Conservation (phyloP, 2,329 filamentous ascomycete species). For the Juglanconis juglandina region DNA sequence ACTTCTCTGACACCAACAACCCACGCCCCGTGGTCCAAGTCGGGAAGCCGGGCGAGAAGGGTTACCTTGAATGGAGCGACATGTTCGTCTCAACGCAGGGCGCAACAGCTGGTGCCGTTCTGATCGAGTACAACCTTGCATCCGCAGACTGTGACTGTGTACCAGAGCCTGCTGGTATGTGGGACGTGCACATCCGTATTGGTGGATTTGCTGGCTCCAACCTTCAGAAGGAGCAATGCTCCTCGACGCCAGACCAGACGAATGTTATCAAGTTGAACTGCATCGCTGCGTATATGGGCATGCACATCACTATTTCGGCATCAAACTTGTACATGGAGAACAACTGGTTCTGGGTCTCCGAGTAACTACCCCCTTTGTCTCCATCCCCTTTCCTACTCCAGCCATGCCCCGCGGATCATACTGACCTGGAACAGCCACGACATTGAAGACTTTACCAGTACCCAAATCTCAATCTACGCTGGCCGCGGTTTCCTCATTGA, state of each 20-base stretch:
- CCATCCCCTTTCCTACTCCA: background rate
- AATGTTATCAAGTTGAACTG: slow-evolving; percentile 29
- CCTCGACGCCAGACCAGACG: slow-evolving; percentile 43
- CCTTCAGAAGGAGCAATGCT: slow-evolving; percentile 64
- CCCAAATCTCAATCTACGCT: slow-evolving; percentile 46
- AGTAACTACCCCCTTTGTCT: slow-evolving; percentile 7
- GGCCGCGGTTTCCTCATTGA: slow-evolving; percentile 49
- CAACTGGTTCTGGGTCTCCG: slow-evolving; percentile 47
- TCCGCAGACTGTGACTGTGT: slow-evolving; percentile 19
- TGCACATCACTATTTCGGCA: slow-evolving; percentile 39
- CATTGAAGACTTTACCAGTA: slow-evolving; percentile 41
- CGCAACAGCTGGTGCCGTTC: slow-evolving; percentile 61
- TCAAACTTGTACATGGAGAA: slow-evolving; percentile 45
- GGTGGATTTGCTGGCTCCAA: slow-evolving; percentile 68
- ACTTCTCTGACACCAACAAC: slow-evolving; percentile 53
- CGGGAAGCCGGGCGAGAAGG: slow-evolving; percentile 56
- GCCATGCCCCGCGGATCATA: background rate
- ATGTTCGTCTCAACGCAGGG: slow-evolving; percentile 69
- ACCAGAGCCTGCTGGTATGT: slow-evolving; percentile 51
- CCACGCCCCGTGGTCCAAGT: slow-evolving; percentile 65
- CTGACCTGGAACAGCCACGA: slow-evolving; percentile 37
- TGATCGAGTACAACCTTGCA: slow-evolving; percentile 71
- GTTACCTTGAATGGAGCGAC: slow-evolving; percentile 68
- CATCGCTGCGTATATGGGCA: slow-evolving; percentile 35
- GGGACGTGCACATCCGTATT: slow-evolving; percentile 74